Evolutionary conservation across 2,329 filamentous ascomycete species (phyloP).

Genomic region (Sporothrix protearum): DNA sequence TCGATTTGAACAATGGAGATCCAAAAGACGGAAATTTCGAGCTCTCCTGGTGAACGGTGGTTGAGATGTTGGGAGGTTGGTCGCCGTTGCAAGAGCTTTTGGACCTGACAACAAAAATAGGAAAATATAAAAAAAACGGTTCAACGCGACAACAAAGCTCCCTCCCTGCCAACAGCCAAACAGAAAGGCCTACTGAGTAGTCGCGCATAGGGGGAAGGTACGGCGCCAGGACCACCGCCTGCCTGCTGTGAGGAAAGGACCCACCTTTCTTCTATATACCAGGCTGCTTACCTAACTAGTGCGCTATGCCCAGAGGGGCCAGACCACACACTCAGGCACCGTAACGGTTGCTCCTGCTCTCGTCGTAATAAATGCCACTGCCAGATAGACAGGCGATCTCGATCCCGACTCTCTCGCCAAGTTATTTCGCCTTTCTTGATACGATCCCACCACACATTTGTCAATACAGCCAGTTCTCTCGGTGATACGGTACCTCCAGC

Average conservation of each 20-base stretch:
- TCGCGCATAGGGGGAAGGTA: constrained; percentile 10
- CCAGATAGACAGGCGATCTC: background rate
- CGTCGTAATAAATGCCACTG: background rate
- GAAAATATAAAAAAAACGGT: constrained; percentile 23
- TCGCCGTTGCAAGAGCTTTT: constrained; percentile 21
- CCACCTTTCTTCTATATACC: constrained; percentile 12
- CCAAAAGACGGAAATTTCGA: background rate
- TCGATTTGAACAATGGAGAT: background rate
- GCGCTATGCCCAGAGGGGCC: constrained; percentile 8
- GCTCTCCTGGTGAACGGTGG: background rate
- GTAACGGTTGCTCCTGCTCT: background rate
- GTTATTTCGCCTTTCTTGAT: background rate
- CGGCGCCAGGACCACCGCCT: background rate
- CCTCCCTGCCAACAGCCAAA: constrained; percentile 21
- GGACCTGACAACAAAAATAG: constrained; percentile 14
- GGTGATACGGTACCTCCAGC: background rate
- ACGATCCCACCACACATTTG: background rate
- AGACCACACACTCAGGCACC: constrained; percentile 3
- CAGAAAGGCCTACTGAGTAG: background rate
- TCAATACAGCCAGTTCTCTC: background rate
- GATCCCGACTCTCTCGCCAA: background rate
- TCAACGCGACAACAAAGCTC: constrained; percentile 22
- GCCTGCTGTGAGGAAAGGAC: background rate
- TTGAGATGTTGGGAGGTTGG: constrained; percentile 3
- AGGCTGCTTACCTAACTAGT: constrained; percentile 10